Conservation (phyloP, 2,329 filamentous ascomycete genomes). For the Albophoma yamanashiensis region DNA sequence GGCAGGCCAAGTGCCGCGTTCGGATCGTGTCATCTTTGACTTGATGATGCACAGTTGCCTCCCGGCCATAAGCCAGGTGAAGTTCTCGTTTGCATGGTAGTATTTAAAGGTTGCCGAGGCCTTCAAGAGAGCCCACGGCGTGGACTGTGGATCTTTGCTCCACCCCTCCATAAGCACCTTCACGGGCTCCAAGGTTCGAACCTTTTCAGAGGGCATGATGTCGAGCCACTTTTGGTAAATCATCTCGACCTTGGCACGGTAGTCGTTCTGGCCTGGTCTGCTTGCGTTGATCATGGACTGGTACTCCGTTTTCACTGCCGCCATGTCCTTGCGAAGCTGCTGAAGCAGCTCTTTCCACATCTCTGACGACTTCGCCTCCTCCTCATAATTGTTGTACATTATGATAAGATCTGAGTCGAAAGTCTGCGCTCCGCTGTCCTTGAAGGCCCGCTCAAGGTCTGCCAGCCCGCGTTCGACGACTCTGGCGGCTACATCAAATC, state of each 20-base stretch:
- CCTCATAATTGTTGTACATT: conserved; percentile 22
- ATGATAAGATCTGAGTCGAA: conserved; percentile 8
- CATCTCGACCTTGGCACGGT: conserved; percentile 17
- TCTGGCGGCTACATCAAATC: conserved; percentile 38
- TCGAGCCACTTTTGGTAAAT: conserved; percentile 29
- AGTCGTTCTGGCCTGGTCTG: conserved; percentile 7
- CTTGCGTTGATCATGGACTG: conserved; percentile 8
- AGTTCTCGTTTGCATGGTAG: conserved; percentile 17
- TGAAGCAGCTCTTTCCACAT: conserved; percentile 21
- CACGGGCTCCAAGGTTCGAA: conserved; percentile 14
- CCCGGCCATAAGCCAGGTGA: conserved; percentile 38
- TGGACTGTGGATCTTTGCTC: conserved; percentile 14
- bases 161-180: conserved; percentile 15
- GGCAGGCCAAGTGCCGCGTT: conserved; percentile 9
- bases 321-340: conserved; percentile 22
- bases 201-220: conserved; percentile 24
- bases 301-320: conserved; percentile 21
- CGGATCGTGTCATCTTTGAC: conserved; percentile 11
- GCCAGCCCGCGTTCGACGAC: conserved; percentile 26
- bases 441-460: conserved; percentile 16
- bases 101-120: conserved; percentile 36
- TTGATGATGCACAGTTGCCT: conserved; percentile 39
- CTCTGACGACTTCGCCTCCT: conserved; percentile 11
- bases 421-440: not conserved
- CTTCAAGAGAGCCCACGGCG: conserved; percentile 37